These are phyloP conservation scores for Botrytis medusae DNA, from an alignment of 2,329 filamentous ascomycete genomes.

Conservation along the genomic window DNA sequence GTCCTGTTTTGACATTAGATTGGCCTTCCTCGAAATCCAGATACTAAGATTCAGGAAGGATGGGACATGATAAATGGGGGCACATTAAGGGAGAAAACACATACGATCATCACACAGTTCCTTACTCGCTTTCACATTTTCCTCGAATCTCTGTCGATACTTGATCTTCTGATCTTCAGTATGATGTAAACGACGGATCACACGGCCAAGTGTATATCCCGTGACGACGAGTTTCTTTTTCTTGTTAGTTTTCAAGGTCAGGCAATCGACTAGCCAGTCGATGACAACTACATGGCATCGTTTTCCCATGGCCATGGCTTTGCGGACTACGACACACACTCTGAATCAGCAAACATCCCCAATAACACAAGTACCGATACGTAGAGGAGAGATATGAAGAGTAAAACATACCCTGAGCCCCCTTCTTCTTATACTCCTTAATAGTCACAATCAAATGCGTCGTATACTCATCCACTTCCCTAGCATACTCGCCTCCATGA, in stretches of 20 bases:
- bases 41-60: neutral
- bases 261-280: conserved; percentile 48
- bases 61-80: neutral
- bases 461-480: conserved; percentile 52
- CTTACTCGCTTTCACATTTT: conserved; percentile 41
- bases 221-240: conserved; percentile 32
- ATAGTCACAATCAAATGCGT: conserved; percentile 73
- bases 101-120: conserved; percentile 52
- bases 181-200: conserved; percentile 33
- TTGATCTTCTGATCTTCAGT: conserved; percentile 44
- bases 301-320: conserved; percentile 41
- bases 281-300: conserved; percentile 46
- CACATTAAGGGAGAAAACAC: conserved; percentile 30
- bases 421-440: conserved; percentile 54
- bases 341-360: neutral
- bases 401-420: conserved; percentile 29
- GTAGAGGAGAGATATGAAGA: neutral
- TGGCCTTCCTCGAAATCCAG: neutral
- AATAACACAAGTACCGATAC: neutral
- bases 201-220: conserved; percentile 31
- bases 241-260: conserved; percentile 37
- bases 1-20: conserved; percentile 43
- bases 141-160: conserved; percentile 39
- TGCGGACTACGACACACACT: conserved; percentile 40
- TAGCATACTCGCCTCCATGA: conserved; percentile 59